A percentile compares a stretch with the other conserved stretches of the same genome.
These are phyloP conservation scores for Papilionanthe hybrid DNA, from an alignment of 116 monocot genomes.

Conservation along the genomic window DNA sequence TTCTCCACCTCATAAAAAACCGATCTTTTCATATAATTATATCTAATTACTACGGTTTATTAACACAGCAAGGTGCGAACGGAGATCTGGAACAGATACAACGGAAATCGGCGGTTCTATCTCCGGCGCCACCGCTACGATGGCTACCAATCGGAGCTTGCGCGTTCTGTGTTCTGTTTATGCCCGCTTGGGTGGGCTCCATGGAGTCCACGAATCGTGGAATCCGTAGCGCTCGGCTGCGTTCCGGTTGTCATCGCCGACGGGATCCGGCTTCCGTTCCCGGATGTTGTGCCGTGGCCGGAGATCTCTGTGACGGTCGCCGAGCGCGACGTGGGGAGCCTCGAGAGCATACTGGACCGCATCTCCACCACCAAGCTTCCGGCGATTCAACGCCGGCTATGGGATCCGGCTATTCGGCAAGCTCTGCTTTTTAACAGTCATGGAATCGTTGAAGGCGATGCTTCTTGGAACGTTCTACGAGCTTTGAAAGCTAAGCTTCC, in stretches of 20 bases:
- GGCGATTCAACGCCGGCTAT: constrained; percentile 63
- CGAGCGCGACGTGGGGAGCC: constrained; percentile 62
- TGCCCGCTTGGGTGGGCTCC: constrained; percentile 92
- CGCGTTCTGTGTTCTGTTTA: constrained; percentile 82
- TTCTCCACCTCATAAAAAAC: neutral
- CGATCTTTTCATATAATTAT: neutral
- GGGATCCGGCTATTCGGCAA: constrained; percentile 56
- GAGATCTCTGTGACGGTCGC: constrained; percentile 74
- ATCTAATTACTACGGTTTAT: neutral
- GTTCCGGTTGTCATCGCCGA: constrained; percentile 85
- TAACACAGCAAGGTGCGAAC: constrained; percentile 57
- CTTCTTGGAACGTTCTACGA: constrained; percentile 73
- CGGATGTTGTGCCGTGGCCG: constrained; percentile 83
- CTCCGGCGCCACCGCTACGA: constrained; percentile 53
- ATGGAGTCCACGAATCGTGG: constrained; percentile 81
- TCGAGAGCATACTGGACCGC: constrained; percentile 66
- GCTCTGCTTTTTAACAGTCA: constrained; percentile 57
- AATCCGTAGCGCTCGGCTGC: constrained; percentile 78
- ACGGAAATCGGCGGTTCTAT: constrained; percentile 40
- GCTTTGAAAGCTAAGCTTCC: constrained; percentile 33
- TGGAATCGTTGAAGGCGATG: constrained; percentile 49
- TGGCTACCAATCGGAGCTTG: constrained; percentile 64
- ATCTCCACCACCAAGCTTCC: constrained; percentile 62
- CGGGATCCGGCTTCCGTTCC: constrained; percentile 75
- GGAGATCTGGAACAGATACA: constrained; percentile 52